Conservation (phyloP, 108 stramenopile genomes). For the Asterionellopsis glacialis region DNA sequence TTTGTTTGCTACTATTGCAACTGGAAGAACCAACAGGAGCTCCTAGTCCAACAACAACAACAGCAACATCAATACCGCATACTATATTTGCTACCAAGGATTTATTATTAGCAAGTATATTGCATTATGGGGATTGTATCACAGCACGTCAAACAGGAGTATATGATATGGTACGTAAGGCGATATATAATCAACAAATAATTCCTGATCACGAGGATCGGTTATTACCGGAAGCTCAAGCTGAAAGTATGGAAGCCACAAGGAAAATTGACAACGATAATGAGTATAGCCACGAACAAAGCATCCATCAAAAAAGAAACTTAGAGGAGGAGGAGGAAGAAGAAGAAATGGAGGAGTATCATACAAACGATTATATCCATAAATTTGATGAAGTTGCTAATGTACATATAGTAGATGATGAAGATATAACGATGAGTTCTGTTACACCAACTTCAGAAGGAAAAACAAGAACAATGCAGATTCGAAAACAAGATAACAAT, state of each 20-base stretch:
- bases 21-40: neutral
- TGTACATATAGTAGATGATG: neutral
- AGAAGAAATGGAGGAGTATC: too few species aligned
- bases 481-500: conserved; percentile 10
- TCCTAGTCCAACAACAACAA: too few species aligned
- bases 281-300: too few species aligned
- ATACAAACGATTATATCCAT: too few species aligned
- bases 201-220: neutral
- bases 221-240: neutral
- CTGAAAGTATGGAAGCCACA: too few species aligned
- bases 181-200: conserved; percentile 15
- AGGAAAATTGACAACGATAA: too few species aligned
- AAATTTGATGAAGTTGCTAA: neutral
- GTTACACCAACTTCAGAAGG: conserved; percentile 5
- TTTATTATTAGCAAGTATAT: conserved; percentile 55
- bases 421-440: conserved; percentile 2
- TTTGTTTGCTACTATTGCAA: neutral
- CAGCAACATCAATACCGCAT: too few species aligned
- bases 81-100: conserved; percentile 38
- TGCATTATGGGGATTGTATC: conserved; percentile 73
- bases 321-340: too few species aligned
- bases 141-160: conserved; percentile 44
- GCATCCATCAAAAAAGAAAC: too few species aligned
- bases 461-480: conserved; percentile 1
- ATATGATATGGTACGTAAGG: conserved; percentile 37